phyloP scores from a whole-genome alignment of 257 asterid species.

The Solanum pinnatisectum region DNA sequence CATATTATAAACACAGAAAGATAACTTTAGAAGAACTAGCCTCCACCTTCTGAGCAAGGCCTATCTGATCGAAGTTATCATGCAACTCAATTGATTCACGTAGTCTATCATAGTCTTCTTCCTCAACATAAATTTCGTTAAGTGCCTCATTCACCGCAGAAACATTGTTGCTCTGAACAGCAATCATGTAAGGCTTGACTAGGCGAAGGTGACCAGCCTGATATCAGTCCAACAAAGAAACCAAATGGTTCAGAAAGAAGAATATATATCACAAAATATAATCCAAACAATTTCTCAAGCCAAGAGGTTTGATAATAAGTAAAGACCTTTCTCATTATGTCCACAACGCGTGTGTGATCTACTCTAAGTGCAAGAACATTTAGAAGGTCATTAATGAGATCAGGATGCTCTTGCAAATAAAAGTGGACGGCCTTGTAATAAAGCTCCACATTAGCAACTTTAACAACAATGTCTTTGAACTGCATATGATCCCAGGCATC shows the following conservation, averaged over 20 bases:
- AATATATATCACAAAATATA: neutral
- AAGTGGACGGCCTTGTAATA: constrained; percentile 99
- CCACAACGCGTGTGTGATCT: constrained; percentile 97
- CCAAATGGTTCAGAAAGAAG: constrained; percentile 9
- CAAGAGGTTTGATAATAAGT: constrained; percentile 1
- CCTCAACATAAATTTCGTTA: constrained; percentile 93
- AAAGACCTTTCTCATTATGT: constrained; percentile 90
- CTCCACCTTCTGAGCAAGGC: constrained; percentile 92
- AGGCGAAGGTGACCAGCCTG: constrained; percentile 95
- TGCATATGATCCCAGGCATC: constrained; percentile 99
- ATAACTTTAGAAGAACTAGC: constrained; percentile 1
- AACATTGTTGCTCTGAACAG: constrained; percentile 97
- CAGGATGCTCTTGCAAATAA: constrained; percentile 98
- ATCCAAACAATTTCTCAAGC: neutral
- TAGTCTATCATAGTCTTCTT: constrained; percentile 93
- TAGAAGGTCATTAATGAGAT: constrained; percentile 85
- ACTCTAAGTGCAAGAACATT: constrained; percentile 97
- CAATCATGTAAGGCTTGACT: constrained; percentile 97
- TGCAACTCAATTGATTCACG: constrained; percentile 94
- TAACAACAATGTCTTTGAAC: constrained; percentile 87
- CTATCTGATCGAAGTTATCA: constrained; percentile 95
- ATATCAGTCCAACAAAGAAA: constrained; percentile 11
- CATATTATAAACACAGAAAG: neutral
- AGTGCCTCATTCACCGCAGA: constrained; percentile 98
- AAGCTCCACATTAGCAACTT: constrained; percentile 97